These are phyloP conservation scores for Pseudogymnoascus sp. DNA, from an alignment of 2,329 filamentous ascomycete species.

Conservation along the genomic window DNA sequence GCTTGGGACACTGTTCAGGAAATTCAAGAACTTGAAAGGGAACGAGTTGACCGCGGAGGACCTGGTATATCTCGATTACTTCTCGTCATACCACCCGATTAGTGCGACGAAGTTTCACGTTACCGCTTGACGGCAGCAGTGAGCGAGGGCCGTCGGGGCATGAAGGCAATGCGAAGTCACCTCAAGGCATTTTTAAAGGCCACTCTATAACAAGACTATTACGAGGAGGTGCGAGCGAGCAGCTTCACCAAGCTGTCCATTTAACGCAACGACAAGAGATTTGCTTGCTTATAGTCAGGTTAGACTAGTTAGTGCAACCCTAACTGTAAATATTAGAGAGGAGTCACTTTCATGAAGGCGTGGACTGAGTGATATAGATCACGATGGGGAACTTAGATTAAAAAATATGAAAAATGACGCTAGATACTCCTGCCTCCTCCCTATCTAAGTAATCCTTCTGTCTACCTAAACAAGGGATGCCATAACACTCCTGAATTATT, in stretches of 20 bases:
- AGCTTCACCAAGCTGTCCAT: not conserved
- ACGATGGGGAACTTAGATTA: not conserved
- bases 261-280: not conserved
- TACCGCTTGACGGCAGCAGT: not conserved
- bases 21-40: constrained; percentile 21
- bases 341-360: not conserved
- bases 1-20: constrained; percentile 25
- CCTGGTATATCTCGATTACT: constrained; percentile 26
- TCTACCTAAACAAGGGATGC: not conserved
- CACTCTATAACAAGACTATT: not conserved
- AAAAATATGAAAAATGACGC: not conserved
- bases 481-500: not conserved
- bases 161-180: not conserved
- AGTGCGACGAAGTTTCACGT: constrained; percentile 21
- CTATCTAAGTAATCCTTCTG: not conserved
- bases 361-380: not conserved
- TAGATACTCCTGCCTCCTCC: not conserved
- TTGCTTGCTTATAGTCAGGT: not conserved
- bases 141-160: not conserved
- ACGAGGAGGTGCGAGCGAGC: not conserved
- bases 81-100: constrained; percentile 20
- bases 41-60: constrained; percentile 19
- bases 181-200: not conserved
- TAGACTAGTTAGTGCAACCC: not conserved
- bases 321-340: not conserved